Evolutionary conservation across 2,329 filamentous ascomycete species (phyloP).

Genomic region (Aspergillus sergii): DNA sequence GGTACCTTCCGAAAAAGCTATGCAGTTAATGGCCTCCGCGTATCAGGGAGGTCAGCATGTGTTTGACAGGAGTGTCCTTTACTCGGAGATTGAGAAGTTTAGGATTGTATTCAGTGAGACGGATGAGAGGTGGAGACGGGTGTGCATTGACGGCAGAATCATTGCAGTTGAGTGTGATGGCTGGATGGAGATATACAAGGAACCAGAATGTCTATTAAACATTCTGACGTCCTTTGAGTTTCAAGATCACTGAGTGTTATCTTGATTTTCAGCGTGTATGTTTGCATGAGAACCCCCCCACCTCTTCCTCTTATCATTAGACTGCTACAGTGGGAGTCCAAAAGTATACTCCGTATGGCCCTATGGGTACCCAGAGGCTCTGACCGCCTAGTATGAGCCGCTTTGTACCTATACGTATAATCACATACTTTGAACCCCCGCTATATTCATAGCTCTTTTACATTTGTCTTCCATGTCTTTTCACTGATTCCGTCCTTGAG

Average conservation of each 20-base stretch:
- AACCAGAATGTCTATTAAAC: slow-evolving; percentile 25
- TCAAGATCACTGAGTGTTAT: not conserved
- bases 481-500: not conserved
- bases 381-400: too few relatives aligned
- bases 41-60: slow-evolving; percentile 62
- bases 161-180: slow-evolving; percentile 72
- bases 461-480: not conserved
- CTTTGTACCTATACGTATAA: too few relatives aligned
- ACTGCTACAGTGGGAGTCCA: not conserved
- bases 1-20: slow-evolving; percentile 64
- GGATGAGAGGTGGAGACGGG: slow-evolving; percentile 69
- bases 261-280: not conserved
- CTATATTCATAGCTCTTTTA: too few relatives aligned
- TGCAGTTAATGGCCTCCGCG: slow-evolving; percentile 73
- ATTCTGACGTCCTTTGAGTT: slow-evolving; percentile 8
- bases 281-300: not conserved
- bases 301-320: not conserved
- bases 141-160: slow-evolving; percentile 92
- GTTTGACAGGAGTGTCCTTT: slow-evolving; percentile 61
- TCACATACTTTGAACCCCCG: too few relatives aligned
- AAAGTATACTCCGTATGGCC: too few relatives aligned
- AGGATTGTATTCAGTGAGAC: slow-evolving; percentile 68
- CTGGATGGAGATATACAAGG: slow-evolving; percentile 64
- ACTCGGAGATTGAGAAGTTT: slow-evolving; percentile 70
- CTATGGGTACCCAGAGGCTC: too few relatives aligned